Base-by-base conservation (phyloP, 2,329 filamentous ascomycete species). In the Fulvia fulva region DNA sequence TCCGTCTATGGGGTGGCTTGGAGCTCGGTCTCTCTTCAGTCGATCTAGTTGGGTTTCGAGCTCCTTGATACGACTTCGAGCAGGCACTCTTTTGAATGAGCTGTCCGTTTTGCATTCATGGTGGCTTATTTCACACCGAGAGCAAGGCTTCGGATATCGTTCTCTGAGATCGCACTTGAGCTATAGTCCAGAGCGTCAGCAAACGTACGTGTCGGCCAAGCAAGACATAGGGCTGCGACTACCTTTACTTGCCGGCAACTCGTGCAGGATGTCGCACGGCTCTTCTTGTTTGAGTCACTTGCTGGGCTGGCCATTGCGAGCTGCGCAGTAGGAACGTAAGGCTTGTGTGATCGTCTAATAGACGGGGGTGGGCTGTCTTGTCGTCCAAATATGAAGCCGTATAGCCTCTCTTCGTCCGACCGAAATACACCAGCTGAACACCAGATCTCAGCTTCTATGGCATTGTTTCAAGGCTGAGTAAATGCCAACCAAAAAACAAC, bases 211-310 rank as follows among this genome's bases (percentile, higher is more conserved):
- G 28, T 7, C 8, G 12, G 28, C 28, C 4, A 5, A 32, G 28
- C 12, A 7, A 32, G 28, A 12, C 8, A 5, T 9, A 2, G 3
- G 3, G 9, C 23, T 19, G 51, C 9, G 23, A 45, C 51, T 45
- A 53, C 52, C 23, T 55, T 55, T 22, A 47, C 43, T 26, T 55
- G 52, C 25, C 43, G 41, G 52, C 52, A 46, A 11, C 34, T 55
- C 6, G 41, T 47, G 41, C 41, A 55, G 30, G 52, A 55, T 5
- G 52, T 55, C 8, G 43, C 41, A 32, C 52, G 23, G 5, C 7
- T 46, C 19, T 46, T 46, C 43, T 47, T 44, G 34, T 12, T 37
- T 6, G 19, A 25, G 23, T 45, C 37, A 28, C 12, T 32, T 7
- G 8, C 28, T 32, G 4, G 2, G 28, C 2, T 12, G 28, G 28